These are phyloP conservation scores for Pleurotus salmoneostramineus DNA, from an alignment of 768 basidiomycete genomes.

Conservation along the genomic window DNA sequence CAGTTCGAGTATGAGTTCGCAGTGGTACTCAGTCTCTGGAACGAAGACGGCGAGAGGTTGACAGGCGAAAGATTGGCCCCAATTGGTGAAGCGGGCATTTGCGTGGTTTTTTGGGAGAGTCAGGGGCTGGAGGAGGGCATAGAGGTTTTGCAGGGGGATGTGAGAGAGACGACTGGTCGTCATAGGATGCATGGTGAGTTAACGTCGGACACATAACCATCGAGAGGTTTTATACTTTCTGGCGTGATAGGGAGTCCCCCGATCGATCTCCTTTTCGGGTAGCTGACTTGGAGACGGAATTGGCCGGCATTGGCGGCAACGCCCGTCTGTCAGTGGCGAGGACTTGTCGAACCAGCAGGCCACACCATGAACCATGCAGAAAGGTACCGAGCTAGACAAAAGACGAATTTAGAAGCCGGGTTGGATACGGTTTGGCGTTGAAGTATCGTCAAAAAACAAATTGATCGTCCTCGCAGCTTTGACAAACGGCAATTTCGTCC, in stretches of 20 bases:
- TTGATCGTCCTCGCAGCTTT: not conserved
- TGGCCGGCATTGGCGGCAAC: slow-evolving; percentile 10
- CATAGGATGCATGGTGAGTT: slow-evolving; percentile 31
- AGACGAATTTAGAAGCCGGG: slow-evolving; percentile 6
- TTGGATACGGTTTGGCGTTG: not conserved
- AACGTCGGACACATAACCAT: slow-evolving; percentile 24
- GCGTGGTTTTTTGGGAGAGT: slow-evolving; percentile 39
- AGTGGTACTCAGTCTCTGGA: slow-evolving; percentile 67
- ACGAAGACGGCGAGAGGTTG: slow-evolving; percentile 68
- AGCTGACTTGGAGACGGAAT: slow-evolving; percentile 3
- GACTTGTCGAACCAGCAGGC: not conserved
- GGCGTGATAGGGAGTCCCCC: slow-evolving; percentile 12
- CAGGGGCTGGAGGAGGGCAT: slow-evolving; percentile 50
- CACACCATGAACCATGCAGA: slow-evolving; percentile 6
- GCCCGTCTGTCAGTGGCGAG: slow-evolving; percentile 7
- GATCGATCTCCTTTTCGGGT: slow-evolving; percentile 20
- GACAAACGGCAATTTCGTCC: not conserved
- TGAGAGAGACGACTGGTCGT: slow-evolving; percentile 22
- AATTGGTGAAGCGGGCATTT: slow-evolving; percentile 66
- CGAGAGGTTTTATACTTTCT: slow-evolving; percentile 33
- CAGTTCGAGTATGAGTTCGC: slow-evolving; percentile 73
- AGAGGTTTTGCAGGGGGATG: slow-evolving; percentile 44
- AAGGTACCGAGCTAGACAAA: slow-evolving; percentile 4
- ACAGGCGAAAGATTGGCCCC: slow-evolving; percentile 80
- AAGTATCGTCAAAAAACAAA: too few relatives aligned